These are phyloP conservation scores for Blastocystis hominis DNA, from an alignment of 352 stramenopile species.

Conservation along the genomic window DNA sequence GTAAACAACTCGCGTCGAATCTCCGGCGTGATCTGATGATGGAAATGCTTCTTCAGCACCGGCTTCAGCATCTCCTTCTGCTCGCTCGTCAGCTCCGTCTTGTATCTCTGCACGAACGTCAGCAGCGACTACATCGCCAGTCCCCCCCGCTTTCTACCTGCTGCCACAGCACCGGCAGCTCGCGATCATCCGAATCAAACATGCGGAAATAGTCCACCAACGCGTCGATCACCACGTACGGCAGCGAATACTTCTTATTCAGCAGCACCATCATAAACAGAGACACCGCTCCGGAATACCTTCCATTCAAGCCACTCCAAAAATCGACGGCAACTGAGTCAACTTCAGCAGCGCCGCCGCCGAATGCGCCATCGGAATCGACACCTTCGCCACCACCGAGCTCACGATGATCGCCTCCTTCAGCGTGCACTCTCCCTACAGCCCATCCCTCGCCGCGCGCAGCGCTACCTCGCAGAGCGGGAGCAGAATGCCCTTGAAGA, in stretches of 20 bases:
- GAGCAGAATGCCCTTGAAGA: slow-evolving; percentile 98
- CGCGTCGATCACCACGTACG: slow-evolving; percentile 85
- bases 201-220: slow-evolving; percentile 86
- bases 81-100: slow-evolving; percentile 85
- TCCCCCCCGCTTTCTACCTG: slow-evolving; percentile 65
- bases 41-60: slow-evolving; percentile 75
- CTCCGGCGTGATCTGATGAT: slow-evolving; percentile 95
- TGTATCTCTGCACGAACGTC: slow-evolving; percentile 94
- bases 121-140: slow-evolving; percentile 71
- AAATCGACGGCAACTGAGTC: slow-evolving; percentile 69
- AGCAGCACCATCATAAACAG: slow-evolving; percentile 96
- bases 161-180: slow-evolving; percentile 94
- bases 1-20: slow-evolving; percentile 87
- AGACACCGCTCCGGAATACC: slow-evolving; percentile 89
- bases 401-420: slow-evolving; percentile 92
- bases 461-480: slow-evolving; percentile 76
- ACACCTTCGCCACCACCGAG: slow-evolving; percentile 90
- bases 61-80: slow-evolving; percentile 85
- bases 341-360: slow-evolving; percentile 96
- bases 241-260: slow-evolving; percentile 99
- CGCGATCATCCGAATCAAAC: slow-evolving; percentile 76
- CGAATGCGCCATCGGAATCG: slow-evolving; percentile 93
- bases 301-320: not conserved
- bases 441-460: not conserved
- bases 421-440: slow-evolving; percentile 82